A percentile compares a stretch with the other conserved stretches of the same genome.
Conservation (phyloP, 2,329 filamentous ascomycete genomes). For the Trichophyton equinum region DNA sequence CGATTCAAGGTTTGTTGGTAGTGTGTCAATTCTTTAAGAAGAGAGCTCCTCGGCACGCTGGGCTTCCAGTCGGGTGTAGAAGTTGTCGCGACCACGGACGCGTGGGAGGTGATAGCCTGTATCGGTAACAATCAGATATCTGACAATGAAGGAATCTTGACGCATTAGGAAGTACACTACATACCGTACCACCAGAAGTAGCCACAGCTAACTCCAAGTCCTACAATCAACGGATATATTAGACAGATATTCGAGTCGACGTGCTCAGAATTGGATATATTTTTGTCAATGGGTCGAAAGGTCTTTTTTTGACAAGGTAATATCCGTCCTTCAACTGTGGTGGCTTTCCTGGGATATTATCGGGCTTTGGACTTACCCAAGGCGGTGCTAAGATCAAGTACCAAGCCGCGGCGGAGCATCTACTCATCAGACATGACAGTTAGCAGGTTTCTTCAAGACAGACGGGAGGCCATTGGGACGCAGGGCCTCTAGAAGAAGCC, state of each 20-base stretch:
- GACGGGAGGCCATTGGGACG: not conserved
- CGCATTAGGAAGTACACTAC: conserved; percentile 18
- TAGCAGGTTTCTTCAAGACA: not conserved
- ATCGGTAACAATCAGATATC: not conserved
- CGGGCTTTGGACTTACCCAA: conserved; percentile 42
- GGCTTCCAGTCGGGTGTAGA: conserved; percentile 52
- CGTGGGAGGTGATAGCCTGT: conserved; percentile 52
- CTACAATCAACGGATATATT: conserved; percentile 23
- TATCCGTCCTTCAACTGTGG: not conserved
- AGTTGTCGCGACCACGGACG: conserved; percentile 50
- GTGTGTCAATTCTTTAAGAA: not conserved
- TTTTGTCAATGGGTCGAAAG: not conserved
- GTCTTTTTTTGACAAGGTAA: not conserved
- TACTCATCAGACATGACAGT: conserved; percentile 22
- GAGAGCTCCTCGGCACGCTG: conserved; percentile 36
- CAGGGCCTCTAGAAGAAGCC: not conserved
- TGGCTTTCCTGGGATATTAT: not conserved
- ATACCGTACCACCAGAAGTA: conserved; percentile 57
- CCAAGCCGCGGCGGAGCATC: conserved; percentile 55
- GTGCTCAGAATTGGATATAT: not conserved
- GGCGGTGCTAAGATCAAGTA: conserved; percentile 54
- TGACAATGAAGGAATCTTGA: not conserved
- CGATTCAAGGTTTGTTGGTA: not conserved
- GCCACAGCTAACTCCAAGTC: conserved; percentile 49
- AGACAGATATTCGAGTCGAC: not conserved